phyloP scores from a whole-genome alignment of 306 rosid genomes.

The Arachis stenosperma region DNA sequence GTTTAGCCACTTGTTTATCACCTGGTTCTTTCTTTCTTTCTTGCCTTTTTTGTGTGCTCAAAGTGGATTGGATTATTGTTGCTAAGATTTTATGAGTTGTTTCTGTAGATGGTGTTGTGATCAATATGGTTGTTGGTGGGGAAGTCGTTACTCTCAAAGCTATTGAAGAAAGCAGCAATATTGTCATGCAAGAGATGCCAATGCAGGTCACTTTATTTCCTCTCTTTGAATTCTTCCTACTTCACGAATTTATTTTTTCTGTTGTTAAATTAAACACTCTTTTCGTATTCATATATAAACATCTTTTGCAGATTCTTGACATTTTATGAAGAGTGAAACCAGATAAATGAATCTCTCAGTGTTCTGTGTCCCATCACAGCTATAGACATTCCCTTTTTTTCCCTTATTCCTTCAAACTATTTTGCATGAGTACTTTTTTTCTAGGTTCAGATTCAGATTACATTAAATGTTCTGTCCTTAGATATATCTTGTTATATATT shows the following conservation, averaged over 20 bases:
- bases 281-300: not conserved
- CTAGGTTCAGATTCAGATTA: not conserved
- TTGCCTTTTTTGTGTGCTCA: slow-evolving; percentile 32
- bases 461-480: slow-evolving; percentile 2
- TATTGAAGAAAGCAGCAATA: slow-evolving; percentile 79
- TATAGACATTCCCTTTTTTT: not conserved
- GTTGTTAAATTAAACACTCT: slow-evolving; percentile 8
- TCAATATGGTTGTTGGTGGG: slow-evolving; percentile 94
- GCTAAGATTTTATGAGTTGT: slow-evolving; percentile 36
- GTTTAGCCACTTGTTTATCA: slow-evolving; percentile 76
- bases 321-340: slow-evolving; percentile 54
- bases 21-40: slow-evolving; percentile 64
- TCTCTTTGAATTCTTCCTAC: not conserved
- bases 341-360: not conserved
- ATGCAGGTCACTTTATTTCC: slow-evolving; percentile 67
- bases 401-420: not conserved
- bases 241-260: not conserved
- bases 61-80: slow-evolving; percentile 36
- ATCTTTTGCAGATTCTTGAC: slow-evolving; percentile 78
- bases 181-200: slow-evolving; percentile 92
- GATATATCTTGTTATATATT: not conserved
- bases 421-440: slow-evolving; percentile 7
- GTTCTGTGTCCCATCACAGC: slow-evolving; percentile 22
- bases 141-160: slow-evolving; percentile 80
- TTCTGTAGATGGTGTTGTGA: slow-evolving; percentile 82